Evolutionary conservation across 2,329 filamentous ascomycete species (phyloP).

Genomic region (Coniochaeta sp.): DNA sequence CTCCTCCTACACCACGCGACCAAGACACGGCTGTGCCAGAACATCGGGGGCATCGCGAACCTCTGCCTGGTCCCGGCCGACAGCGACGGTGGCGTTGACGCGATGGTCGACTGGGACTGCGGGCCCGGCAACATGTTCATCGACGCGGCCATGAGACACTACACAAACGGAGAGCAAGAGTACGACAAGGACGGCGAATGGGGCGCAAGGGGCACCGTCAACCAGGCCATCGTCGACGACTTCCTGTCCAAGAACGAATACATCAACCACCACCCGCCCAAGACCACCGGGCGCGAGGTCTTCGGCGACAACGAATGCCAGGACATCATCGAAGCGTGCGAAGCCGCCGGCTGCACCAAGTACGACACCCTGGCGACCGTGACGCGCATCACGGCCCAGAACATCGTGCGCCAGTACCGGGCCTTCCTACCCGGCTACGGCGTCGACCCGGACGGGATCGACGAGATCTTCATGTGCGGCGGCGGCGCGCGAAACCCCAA

Average conservation of each 20-base stretch:
- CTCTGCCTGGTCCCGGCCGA: not conserved
- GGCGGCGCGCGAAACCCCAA: not conserved
- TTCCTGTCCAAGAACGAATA: not conserved
- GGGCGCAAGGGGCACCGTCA: not conserved
- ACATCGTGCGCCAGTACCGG: slow-evolving; percentile 19
- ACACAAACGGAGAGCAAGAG: not conserved
- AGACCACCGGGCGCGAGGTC: not conserved
- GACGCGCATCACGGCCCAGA: slow-evolving; percentile 1
- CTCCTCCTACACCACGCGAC: not conserved
- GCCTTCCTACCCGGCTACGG: slow-evolving; percentile 5
- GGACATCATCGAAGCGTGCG: not conserved
- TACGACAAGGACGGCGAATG: not conserved
- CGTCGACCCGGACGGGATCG: not conserved
- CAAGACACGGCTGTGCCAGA: not conserved
- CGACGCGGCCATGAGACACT: not conserved
- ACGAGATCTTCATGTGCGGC: not conserved
- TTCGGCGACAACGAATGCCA: slow-evolving; percentile 3
- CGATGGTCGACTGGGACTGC: not conserved
- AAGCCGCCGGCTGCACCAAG: not conserved
- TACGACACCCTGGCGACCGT: slow-evolving; percentile 2
- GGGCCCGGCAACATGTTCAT: not conserved
- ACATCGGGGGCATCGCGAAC: not conserved
- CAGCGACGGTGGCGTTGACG: not conserved
- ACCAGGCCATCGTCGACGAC: not conserved
- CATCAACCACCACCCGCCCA: not conserved